A percentile compares a stretch with the other conserved stretches of the same genome.
Evolutionary conservation across 169 alveolate species (phyloP).

Genomic region (Perkinsus chesapeaki): DNA sequence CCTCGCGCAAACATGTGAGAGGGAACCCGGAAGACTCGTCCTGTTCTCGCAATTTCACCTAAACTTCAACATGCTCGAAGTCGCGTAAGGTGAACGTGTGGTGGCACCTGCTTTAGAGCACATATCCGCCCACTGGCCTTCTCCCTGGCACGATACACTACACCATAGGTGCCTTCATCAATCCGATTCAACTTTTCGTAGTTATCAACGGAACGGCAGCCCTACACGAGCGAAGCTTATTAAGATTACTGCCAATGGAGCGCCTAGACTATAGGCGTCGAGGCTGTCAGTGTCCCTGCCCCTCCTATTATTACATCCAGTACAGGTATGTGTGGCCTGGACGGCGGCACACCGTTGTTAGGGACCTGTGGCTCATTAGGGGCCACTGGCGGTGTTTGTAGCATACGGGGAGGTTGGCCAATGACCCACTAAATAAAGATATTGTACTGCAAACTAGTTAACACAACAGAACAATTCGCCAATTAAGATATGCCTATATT

Average conservation of each 20-base stretch:
- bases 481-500: no score
- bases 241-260: no score
- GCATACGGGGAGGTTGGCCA: no score
- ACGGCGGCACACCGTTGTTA: background rate
- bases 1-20: constrained; percentile 87
- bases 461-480: no score
- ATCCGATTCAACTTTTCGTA: constrained; percentile 70
- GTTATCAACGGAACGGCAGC: constrained; percentile 41
- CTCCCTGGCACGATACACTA: constrained; percentile 69
- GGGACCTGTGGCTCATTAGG: no score
- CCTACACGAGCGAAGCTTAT: constrained; percentile 26
- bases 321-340: background rate
- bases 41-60: constrained; percentile 66
- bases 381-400: background rate
- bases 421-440: no score
- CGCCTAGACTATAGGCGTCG: no score
- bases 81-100: constrained; percentile 88
- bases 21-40: constrained; percentile 85
- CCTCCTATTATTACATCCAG: background rate
- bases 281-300: no score
- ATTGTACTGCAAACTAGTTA: no score
- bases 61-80: constrained; percentile 74
- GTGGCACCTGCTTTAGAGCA: background rate
- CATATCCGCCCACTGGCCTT: background rate
- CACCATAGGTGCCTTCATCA: constrained; percentile 89